Evolutionary conservation across 129 eudicot species (phyloP).

Genomic region (Mikania micrantha): DNA sequence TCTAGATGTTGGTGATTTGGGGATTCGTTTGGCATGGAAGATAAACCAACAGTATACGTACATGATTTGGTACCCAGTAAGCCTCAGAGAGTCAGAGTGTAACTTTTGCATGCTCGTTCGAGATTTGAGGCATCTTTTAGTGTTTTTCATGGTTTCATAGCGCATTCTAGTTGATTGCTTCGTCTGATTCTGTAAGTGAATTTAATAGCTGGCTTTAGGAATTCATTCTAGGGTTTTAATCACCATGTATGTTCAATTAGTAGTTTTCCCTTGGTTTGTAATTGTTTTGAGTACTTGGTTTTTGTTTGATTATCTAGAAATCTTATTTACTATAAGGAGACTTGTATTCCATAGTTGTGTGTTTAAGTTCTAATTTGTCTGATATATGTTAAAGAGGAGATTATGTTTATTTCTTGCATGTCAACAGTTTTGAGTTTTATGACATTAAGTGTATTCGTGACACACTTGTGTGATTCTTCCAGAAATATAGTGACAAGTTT

Average conservation of each 20-base stretch:
- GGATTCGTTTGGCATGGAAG: constrained; percentile 11
- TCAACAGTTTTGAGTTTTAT: background rate
- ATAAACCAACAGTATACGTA: background rate
- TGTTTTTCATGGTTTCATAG: background rate
- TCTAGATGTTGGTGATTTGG: constrained; percentile 11
- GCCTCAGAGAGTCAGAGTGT: background rate
- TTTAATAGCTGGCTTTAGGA: background rate
- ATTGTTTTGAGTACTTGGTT: background rate
- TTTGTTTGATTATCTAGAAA: background rate
- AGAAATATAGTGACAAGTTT: background rate
- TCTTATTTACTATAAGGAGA: background rate
- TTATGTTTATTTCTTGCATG: background rate
- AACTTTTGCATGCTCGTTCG: background rate
- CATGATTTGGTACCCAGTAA: background rate
- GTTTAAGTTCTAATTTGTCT: background rate
- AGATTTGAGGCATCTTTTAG: background rate
- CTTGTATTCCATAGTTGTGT: constrained; percentile 2
- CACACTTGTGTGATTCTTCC: background rate
- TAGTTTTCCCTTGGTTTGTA: background rate
- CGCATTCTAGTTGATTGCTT: background rate
- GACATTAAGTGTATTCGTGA: background rate
- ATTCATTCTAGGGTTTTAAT: constrained; percentile 15
- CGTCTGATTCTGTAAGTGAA: background rate
- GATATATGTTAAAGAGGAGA: background rate
- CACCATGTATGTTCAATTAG: background rate